A percentile compares a stretch with the other conserved stretches of the same genome.
These are phyloP conservation scores for Clavaria fumosa DNA, from an alignment of 768 basidiomycete genomes.

Conservation along the genomic window DNA sequence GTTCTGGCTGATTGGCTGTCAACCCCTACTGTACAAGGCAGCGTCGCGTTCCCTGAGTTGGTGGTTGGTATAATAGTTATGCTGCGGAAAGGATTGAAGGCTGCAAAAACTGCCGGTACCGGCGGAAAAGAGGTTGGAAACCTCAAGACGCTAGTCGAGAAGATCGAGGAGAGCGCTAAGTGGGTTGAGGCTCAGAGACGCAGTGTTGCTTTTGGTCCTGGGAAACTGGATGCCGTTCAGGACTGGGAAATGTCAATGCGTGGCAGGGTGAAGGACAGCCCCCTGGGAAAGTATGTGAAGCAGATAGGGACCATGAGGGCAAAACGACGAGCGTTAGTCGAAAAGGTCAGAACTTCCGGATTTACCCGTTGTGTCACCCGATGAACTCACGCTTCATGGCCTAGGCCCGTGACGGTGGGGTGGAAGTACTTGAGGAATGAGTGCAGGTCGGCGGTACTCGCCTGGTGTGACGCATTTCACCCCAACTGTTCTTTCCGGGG, in stretches of 20 bases:
- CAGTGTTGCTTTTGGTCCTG: slow-evolving; percentile 61
- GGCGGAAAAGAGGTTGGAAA: slow-evolving; percentile 40
- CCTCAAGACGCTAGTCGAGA: slow-evolving; percentile 71
- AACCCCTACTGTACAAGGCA: slow-evolving; percentile 53
- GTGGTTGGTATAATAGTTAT: slow-evolving; percentile 61
- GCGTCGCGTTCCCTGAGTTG: slow-evolving; percentile 90
- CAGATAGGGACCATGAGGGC: slow-evolving; percentile 71
- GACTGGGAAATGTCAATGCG: slow-evolving; percentile 53
- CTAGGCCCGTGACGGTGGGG: slow-evolving; percentile 56
- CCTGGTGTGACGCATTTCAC: no score
- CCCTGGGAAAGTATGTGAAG: slow-evolving; percentile 69
- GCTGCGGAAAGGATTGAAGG: slow-evolving; percentile 63
- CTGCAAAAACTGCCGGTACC: slow-evolving; percentile 23
- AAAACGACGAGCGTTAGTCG: slow-evolving; percentile 49
- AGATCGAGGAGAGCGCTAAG: slow-evolving; percentile 66
- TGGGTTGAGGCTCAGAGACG: slow-evolving; percentile 67
- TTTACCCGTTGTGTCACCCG: not conserved
- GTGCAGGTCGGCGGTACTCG: not conserved
- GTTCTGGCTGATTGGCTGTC: slow-evolving; percentile 74
- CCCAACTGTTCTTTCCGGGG: no score
- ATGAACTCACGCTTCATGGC: slow-evolving; percentile 1
- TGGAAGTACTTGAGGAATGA: slow-evolving; percentile 47
- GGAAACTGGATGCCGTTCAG: slow-evolving; percentile 49
- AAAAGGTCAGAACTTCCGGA: slow-evolving; percentile 42
- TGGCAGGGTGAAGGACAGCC: slow-evolving; percentile 47